phyloP scores from a whole-genome alignment of 148 eudicot genomes.

The Rheum nobile region DNA sequence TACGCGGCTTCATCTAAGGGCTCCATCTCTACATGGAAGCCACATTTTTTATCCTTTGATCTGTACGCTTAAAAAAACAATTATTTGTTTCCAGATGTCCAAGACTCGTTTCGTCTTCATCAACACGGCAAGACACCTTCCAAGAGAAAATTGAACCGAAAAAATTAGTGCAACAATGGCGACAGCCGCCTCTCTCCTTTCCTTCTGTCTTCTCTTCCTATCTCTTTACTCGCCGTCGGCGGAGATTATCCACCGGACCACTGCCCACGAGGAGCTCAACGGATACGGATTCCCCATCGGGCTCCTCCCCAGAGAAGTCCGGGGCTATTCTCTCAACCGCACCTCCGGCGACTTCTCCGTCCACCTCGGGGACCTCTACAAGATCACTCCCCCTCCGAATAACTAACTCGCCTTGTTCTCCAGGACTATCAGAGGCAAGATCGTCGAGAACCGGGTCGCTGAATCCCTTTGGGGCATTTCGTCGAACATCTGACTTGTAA shows the following conservation, averaged over 20 bases:
- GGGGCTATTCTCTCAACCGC: too few species aligned
- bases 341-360: conserved; percentile 60
- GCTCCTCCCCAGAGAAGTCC: too few species aligned
- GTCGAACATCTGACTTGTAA: too few species aligned
- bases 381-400: conserved; percentile 80
- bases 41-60: too few species aligned
- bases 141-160: neutral
- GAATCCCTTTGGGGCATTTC: too few species aligned
- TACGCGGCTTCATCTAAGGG: too few species aligned
- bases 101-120: neutral
- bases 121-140: neutral
- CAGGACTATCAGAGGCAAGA: too few species aligned
- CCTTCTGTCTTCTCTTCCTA: conserved; percentile 13
- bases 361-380: conserved; percentile 27
- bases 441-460: too few species aligned
- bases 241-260: neutral
- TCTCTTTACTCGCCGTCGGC: conserved; percentile 17
- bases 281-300: conserved; percentile 69
- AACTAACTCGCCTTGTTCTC: conserved; percentile 80
- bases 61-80: too few species aligned
- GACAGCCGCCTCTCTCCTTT: conserved; percentile 16
- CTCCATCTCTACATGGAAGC: too few species aligned
- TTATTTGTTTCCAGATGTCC: too few species aligned
- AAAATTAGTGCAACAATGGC: conserved; percentile 18
- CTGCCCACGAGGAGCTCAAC: conserved; percentile 53